phyloP scores from a whole-genome alignment of 768 basidiomycete genomes.

The Auricularia sp. region DNA sequence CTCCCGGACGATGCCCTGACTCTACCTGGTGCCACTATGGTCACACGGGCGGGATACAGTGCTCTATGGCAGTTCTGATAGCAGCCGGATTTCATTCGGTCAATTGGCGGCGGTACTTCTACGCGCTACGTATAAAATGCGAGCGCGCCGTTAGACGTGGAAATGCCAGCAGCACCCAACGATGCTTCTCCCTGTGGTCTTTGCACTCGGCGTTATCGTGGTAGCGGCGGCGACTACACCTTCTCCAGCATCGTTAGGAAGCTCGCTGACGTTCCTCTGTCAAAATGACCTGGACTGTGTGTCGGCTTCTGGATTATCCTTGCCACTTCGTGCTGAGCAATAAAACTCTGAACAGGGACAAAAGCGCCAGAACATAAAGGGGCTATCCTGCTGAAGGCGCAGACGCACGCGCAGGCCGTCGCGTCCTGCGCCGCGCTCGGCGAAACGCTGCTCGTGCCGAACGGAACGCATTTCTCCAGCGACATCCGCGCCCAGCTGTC shows the following conservation, averaged over 20 bases:
- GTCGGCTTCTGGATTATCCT: neutral
- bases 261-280: conserved; percentile 20
- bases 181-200: neutral
- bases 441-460: conserved; percentile 6
- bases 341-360: conserved; percentile 1
- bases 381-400: conserved; percentile 7
- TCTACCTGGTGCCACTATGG: too few species aligned
- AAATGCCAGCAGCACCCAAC: too few species aligned
- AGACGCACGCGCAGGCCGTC: conserved; percentile 4
- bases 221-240: neutral
- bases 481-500: conserved; percentile 3
- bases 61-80: too few species aligned
- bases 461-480: conserved; percentile 2
- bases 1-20: too few species aligned
- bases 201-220: neutral
- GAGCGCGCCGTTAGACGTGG: too few species aligned
- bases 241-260: neutral
- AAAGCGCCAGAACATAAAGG: conserved; percentile 10
- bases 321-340: neutral
- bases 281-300: conserved; percentile 27
- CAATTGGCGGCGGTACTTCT: too few species aligned
- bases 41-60: too few species aligned
- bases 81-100: too few species aligned
- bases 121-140: too few species aligned
- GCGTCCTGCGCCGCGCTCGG: conserved; percentile 5